Base-by-base conservation (phyloP, 148 eudicot species). In the Oxyria digyna region DNA sequence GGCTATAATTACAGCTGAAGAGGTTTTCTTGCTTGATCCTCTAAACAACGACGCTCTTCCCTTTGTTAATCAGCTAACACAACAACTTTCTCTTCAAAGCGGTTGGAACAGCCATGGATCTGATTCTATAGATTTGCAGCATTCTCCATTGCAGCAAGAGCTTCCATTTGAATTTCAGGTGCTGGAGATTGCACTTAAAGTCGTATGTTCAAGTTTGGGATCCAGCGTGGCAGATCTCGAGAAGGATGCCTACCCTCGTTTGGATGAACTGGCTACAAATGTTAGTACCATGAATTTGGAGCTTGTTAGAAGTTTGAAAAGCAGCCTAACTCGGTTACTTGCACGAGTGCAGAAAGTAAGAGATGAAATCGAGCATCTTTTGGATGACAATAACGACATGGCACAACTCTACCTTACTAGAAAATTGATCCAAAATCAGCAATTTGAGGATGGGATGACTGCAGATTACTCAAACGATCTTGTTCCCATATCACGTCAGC, bases 311-410 rank as follows among this genome's bases (percentile, higher is more conserved):
- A 91, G 96, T 76, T 84, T 91, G 83, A 95, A 95, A 71, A 95
- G 97, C 81, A 85, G 87, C 65, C 87, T 95, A 37, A 95, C 99
- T 42, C 91, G 89, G 42, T 76, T 95, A 79, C 99, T 95, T 74
- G 99, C 97, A 66, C 84, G 93, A 46, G 99, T 95, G 37, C 99
- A 95, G 72, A 95, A 91, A 96, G 96, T 89, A 54, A 80, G 96
- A 75, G 98, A 93, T 87, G 98, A 93, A 86, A 86, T 93, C 70
- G 98, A 89, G 80, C 98, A 93, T 78, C 96, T 93, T 41, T 80
- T 93, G 79, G 98, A 93, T 78, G 98, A 93, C 72, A 84, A 89
- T 48, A 91, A 93, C 74, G 98, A 93, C 78, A 93, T 93, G 98
- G 96, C 86, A 59, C 91, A 93, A 33, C 73, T 93, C 32, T 93